Evolutionary conservation across 208 protist species (phyloP).

Genomic region (Trypanosoma platydactyli): DNA sequence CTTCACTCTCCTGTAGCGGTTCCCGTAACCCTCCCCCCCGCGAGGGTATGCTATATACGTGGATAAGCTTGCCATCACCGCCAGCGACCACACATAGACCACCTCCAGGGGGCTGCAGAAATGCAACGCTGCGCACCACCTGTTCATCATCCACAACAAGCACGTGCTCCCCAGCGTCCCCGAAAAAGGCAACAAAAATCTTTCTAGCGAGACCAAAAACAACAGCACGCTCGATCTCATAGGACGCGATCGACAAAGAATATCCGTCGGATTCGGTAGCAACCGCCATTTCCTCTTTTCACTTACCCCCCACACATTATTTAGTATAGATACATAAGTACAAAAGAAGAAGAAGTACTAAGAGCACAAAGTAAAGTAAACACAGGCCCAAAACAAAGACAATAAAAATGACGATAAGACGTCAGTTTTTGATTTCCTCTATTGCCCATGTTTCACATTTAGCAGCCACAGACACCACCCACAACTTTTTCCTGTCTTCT

Average conservation of each 20-base stretch:
- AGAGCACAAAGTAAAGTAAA: not conserved
- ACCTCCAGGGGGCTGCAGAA: constrained; percentile 55
- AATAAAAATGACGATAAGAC: not conserved
- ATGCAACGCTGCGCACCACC: constrained; percentile 60
- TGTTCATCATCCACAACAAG: constrained; percentile 73
- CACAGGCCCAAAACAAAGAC: not conserved
- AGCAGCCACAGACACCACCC: too few species aligned
- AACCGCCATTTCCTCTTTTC: not conserved
- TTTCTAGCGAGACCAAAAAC: constrained; percentile 56
- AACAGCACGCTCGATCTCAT: constrained; percentile 33
- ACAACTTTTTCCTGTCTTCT: too few species aligned
- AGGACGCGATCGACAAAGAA: constrained; percentile 20
- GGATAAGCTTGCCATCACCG: constrained; percentile 78
- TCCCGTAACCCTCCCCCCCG: constrained; percentile 22
- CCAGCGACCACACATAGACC: constrained; percentile 68
- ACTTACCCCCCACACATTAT: not conserved
- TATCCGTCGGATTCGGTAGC: not conserved
- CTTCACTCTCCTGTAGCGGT: not conserved
- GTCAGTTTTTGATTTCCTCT: constrained; percentile 1
- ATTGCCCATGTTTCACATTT: too few species aligned
- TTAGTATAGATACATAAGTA: not conserved
- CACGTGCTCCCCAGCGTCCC: constrained; percentile 24
- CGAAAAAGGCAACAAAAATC: constrained; percentile 49
- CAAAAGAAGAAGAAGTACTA: not conserved
- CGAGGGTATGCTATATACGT: constrained; percentile 65